A percentile compares a stretch with the other conserved stretches of the same genome.
Evolutionary conservation across 441 rosid genomes (phyloP).

Genomic region (Arabidopsis lyrata): DNA sequence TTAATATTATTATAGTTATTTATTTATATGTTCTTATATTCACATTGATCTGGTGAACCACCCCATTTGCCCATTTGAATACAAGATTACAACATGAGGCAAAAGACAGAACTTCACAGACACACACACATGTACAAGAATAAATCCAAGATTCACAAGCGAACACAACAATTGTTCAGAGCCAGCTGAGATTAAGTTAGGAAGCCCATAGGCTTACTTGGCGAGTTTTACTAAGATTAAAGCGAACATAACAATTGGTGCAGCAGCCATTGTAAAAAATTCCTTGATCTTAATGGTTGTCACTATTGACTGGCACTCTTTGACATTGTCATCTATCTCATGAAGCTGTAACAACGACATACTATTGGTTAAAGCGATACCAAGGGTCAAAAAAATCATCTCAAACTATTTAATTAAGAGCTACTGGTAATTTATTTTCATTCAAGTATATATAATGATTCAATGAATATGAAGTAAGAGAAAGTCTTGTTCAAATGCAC

Average conservation of each 20-base stretch:
- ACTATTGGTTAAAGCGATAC: background rate
- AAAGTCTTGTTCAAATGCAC: background rate
- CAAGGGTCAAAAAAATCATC: background rate
- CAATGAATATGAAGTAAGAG: too few species aligned
- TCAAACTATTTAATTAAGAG: background rate
- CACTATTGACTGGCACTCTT: background rate
- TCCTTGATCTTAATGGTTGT: background rate
- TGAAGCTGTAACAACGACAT: background rate
- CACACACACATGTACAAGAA: background rate
- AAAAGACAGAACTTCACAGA: background rate
- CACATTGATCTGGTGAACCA: too few species aligned
- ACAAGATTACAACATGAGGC: background rate
- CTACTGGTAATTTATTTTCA: background rate
- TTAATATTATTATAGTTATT: background rate
- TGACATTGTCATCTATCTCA: background rate
- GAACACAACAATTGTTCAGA: background rate
- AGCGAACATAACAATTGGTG: too few species aligned
- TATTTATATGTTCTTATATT: too few species aligned
- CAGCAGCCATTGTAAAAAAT: background rate
- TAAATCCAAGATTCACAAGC: background rate
- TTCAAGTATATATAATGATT: too few species aligned
- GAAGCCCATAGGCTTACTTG: background rate
- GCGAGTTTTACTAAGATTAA: background rate
- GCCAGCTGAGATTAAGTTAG: background rate
- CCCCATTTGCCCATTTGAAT: too few species aligned